A percentile compares a stretch with the other conserved stretches of the same genome.
Evolutionary conservation across 495 filamentous ascomycete genomes (phyloP).

Genomic region (Hyaloscypha variabilis): DNA sequence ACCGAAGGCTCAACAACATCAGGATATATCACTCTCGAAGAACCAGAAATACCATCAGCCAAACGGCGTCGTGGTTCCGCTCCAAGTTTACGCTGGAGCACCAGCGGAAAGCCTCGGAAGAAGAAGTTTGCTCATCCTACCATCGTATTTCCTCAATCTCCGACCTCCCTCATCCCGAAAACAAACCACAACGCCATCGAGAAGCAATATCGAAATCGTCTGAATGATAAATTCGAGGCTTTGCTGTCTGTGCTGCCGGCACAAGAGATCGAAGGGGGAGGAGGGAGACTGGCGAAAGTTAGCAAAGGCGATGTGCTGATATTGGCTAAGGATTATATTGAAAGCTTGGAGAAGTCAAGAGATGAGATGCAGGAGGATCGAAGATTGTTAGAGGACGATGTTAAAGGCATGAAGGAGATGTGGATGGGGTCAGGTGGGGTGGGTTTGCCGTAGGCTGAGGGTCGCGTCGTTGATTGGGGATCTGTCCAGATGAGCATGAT

Average conservation of each 20-base stretch:
- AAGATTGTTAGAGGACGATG: background rate
- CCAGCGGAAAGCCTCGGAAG: background rate
- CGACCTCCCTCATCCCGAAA: background rate
- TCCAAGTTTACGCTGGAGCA: background rate
- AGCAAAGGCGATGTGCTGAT: slow-evolving; percentile 7
- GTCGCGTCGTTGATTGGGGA: background rate
- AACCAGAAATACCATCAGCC: background rate
- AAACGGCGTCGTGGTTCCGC: background rate
- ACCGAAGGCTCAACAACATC: background rate
- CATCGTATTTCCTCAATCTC: background rate
- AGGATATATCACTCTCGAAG: background rate
- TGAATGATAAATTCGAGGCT: background rate
- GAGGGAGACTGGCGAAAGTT: background rate
- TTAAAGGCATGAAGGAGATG: background rate
- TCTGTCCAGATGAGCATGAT: no score
- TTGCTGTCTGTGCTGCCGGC: background rate
- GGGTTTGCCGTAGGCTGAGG: background rate
- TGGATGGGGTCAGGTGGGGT: background rate
- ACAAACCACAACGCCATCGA: slow-evolving; percentile 3
- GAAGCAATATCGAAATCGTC: background rate
- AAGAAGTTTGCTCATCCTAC: background rate
- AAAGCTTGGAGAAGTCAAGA: background rate
- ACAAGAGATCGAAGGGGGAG: background rate
- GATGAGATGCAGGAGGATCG: background rate
- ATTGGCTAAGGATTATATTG: slow-evolving; percentile 15